phyloP scores from a whole-genome alignment of 2,329 filamentous ascomycete genomes.

The Gyromitra esculenta region DNA sequence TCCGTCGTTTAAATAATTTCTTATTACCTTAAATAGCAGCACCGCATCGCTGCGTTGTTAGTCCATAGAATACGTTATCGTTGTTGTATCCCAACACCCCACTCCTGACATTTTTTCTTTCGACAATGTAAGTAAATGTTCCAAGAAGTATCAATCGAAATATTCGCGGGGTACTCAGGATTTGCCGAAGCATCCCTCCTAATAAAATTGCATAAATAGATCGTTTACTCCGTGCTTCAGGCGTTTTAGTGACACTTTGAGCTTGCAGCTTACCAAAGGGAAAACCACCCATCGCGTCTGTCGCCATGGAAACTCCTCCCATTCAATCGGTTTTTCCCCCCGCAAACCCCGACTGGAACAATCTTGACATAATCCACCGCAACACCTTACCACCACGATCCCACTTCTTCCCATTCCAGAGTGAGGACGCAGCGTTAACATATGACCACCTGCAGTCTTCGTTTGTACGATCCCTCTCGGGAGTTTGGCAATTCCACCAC shows the following conservation, averaged over 20 bases:
- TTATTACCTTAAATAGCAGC: constrained; percentile 10
- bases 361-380: constrained; percentile 69
- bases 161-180: background rate
- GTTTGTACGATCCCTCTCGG: constrained; percentile 27
- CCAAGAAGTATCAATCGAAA: constrained; percentile 2
- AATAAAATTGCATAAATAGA: constrained; percentile 18
- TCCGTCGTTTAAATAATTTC: background rate
- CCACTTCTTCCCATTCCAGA: constrained; percentile 67
- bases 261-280: constrained; percentile 7
- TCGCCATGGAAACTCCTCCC: constrained; percentile 25
- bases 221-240: background rate
- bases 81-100: background rate
- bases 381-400: constrained; percentile 69
- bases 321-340: constrained; percentile 29
- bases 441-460: constrained; percentile 30
- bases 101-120: constrained; percentile 4
- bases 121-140: constrained; percentile 16
- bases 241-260: constrained; percentile 14
- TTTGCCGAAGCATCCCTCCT: background rate
- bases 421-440: constrained; percentile 64
- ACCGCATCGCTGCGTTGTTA: constrained; percentile 10
- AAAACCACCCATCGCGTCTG: background rate
- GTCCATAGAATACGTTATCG: background rate
- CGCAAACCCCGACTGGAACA: constrained; percentile 69
- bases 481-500: constrained; percentile 38